phyloP scores from a whole-genome alignment of 441 rosid genomes.

The Flueggea neowawraea region DNA sequence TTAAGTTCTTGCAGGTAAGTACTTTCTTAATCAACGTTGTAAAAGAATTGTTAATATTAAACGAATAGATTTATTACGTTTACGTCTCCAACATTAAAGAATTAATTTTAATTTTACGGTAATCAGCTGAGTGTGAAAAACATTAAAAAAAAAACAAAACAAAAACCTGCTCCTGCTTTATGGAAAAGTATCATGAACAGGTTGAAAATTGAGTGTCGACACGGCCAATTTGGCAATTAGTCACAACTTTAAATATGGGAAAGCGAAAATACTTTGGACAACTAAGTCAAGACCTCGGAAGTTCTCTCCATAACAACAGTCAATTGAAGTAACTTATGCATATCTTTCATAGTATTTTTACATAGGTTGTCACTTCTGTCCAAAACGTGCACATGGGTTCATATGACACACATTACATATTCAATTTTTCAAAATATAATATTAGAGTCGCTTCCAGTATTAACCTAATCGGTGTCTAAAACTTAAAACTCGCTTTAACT shows the following conservation, averaged over 20 bases:
- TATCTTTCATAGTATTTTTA: no score
- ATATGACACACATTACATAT: neutral
- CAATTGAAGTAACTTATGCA: no score
- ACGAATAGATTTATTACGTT: no score
- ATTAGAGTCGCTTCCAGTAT: no score
- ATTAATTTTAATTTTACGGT: no score
- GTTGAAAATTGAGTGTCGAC: conserved; percentile 2
- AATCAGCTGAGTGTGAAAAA: neutral
- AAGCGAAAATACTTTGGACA: neutral
- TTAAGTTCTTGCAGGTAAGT: conserved; percentile 64
- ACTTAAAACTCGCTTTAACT: no score
- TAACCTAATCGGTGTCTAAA: no score
- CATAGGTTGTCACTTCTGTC: neutral
- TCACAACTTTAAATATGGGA: no score
- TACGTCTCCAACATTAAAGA: neutral
- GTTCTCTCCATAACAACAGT: no score
- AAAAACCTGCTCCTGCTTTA: conserved; percentile 10
- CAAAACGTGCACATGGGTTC: conserved; percentile 6
- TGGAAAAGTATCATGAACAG: conserved; percentile 6
- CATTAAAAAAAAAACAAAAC: no score
- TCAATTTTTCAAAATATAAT: no score
- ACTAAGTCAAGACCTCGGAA: neutral
- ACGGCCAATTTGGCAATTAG: neutral
- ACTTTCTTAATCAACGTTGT: neutral
- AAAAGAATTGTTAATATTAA: neutral